Percentiles rank a stretch among this genome's conserved stretches.
Evolutionary conservation across 495 filamentous ascomycete species (phyloP).

Genomic region (Podospora pseudocomata): DNA sequence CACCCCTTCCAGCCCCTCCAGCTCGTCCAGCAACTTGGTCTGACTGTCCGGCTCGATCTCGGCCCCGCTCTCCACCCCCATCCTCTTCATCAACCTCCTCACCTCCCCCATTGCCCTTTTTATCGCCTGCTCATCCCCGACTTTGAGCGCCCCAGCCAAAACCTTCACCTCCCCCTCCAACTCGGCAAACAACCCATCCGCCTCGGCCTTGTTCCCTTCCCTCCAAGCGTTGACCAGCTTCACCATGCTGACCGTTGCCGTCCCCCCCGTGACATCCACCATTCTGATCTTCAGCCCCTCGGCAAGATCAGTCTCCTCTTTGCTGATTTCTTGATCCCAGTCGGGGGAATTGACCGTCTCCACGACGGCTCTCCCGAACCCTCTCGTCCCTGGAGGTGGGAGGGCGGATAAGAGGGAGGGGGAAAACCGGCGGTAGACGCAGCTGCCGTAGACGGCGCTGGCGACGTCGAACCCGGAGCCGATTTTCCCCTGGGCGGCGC

Average conservation of each 20-base stretch:
- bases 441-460: slow-evolving; percentile 84
- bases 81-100: slow-evolving; percentile 59
- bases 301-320: slow-evolving; percentile 66
- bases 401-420: slow-evolving; percentile 65
- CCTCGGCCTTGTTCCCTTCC: slow-evolving; percentile 60
- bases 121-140: slow-evolving; percentile 39
- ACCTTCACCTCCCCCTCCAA: slow-evolving; percentile 72
- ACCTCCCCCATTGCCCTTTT: slow-evolving; percentile 37
- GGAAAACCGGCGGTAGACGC: slow-evolving; percentile 86
- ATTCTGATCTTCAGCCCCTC: slow-evolving; percentile 75
- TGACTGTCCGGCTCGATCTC: slow-evolving; percentile 88
- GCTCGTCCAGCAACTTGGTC: slow-evolving; percentile 75
- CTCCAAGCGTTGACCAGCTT: slow-evolving; percentile 85
- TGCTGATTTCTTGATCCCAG: slow-evolving; percentile 77
- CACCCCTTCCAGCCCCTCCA: slow-evolving; percentile 69
- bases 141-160: slow-evolving; percentile 59
- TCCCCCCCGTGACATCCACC: slow-evolving; percentile 94
- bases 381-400: slow-evolving; percentile 57
- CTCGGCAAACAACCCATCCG: slow-evolving; percentile 64
- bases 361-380: slow-evolving; percentile 64
- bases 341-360: slow-evolving; percentile 54
- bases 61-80: slow-evolving; percentile 71
- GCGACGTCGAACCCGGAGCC: slow-evolving; percentile 98
- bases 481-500: slow-evolving; percentile 93
- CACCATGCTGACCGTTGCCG: slow-evolving; percentile 92